These are phyloP conservation scores for Paragyromitra xinjiangensis DNA, from an alignment of 495 filamentous ascomycete species.

Conservation along the genomic window DNA sequence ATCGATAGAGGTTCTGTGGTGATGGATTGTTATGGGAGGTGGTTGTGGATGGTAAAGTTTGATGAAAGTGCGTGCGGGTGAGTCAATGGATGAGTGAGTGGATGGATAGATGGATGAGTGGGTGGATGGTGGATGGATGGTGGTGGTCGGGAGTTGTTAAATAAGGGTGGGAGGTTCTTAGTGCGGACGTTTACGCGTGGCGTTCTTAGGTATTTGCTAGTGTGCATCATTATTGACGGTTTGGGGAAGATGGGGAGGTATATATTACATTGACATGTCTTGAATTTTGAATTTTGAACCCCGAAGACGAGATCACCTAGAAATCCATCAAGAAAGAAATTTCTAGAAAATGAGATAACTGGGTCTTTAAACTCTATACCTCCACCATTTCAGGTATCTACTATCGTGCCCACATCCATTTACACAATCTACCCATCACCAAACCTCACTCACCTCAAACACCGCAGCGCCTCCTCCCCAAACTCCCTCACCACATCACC, in stretches of 20 bases:
- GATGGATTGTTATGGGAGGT: not conserved
- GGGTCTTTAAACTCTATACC: too few species aligned
- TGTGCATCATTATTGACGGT: too few species aligned
- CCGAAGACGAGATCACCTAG: too few species aligned
- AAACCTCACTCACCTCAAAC: not conserved
- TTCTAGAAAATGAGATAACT: too few species aligned
- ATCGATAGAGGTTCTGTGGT: not conserved
- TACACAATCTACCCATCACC: not conserved
- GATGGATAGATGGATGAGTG: not conserved
- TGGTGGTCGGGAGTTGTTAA: not conserved
- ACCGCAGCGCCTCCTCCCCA: not conserved
- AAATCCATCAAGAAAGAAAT: too few species aligned
- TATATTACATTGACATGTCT: too few species aligned
- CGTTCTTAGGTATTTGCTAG: too few species aligned
- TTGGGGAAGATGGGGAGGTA: too few species aligned
- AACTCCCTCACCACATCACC: conserved; percentile 5
- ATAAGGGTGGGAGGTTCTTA: not conserved
- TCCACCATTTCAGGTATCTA: not conserved
- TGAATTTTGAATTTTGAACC: too few species aligned
- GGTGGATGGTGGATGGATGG: not conserved
- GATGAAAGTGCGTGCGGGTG: not conserved
- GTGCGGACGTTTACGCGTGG: not conserved
- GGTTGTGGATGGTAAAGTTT: not conserved
- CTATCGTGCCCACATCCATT: not conserved
- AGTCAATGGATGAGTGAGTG: not conserved